Evolutionary conservation across 2,329 filamentous ascomycete genomes (phyloP), one percentile per base, ranked within the genome.

Genomic region (Penicillium oxalicum): DNA sequence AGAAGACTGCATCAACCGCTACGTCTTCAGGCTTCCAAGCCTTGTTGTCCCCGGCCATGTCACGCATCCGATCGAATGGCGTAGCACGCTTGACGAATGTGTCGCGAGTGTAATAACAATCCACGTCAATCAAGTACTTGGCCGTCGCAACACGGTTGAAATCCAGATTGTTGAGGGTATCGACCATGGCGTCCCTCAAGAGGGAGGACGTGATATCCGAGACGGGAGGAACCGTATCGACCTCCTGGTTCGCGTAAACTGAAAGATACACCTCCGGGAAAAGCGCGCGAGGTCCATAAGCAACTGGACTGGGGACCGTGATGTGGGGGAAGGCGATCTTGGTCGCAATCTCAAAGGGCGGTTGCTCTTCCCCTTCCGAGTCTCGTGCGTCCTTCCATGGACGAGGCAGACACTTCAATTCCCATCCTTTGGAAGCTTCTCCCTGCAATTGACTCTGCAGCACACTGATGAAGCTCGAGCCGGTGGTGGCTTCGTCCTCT

Each of bases 1-100:
- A 95, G 69, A 98, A 98, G 49, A 97, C 89, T 4, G 91, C 90
- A 68, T 98, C 93, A n/a, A 98, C 89, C 3, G 87, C 88, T 50
- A 97, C 87, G 70, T 98, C 93, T 72, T 98, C 93, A 0, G 93
- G 90, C 70, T 98, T 98, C 91, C 93, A 98, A 0, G 88, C 91
- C 11, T 86, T 82, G 55, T 79, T 78, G 46, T 81, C 73, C 40
- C 84, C 84, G 1, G 75, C 66, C 18, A 79, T 62, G 39, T 84
- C 81, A 32, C 86, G 81, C 42, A 98, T 80, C 62, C 90, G 86
- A 67, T 98, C 93, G 62, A 95, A 96, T 0, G 90, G 84, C 1
- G 89, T 96, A 1, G 89, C 91, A 49, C 93, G 86, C 72, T 95
- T 95, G 49, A 95, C 84, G 68, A 98, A 98, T 1, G 88, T 96